phyloP scores from a whole-genome alignment of 164 flowering plant species.

The Aristolochia californica region DNA sequence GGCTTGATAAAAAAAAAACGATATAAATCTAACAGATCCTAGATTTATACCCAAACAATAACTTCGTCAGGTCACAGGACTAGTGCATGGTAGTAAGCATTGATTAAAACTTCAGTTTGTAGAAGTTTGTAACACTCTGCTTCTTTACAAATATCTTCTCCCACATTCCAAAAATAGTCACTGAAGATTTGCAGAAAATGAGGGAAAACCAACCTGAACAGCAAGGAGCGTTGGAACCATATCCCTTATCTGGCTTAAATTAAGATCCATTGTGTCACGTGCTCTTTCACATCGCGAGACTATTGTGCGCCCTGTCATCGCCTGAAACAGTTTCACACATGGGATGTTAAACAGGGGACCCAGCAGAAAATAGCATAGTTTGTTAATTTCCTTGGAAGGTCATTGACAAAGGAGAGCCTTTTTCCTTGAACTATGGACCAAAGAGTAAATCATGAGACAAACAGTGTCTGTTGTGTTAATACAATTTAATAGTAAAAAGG shows the following conservation, averaged over 20 bases:
- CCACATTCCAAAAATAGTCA: background rate
- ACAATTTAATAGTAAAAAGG: background rate
- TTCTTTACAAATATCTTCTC: too few relatives aligned
- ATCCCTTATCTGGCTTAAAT: constrained; percentile 45
- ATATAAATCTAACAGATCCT: too few relatives aligned
- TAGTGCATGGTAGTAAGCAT: too few relatives aligned
- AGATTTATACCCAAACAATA: too few relatives aligned
- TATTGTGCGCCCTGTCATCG: constrained; percentile 44
- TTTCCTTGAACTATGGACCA: too few relatives aligned
- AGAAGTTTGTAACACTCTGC: too few relatives aligned
- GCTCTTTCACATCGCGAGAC: constrained; percentile 43
- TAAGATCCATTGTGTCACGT: constrained; percentile 33
- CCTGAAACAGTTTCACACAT: constrained; percentile 32
- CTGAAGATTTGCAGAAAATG: background rate
- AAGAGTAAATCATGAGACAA: too few relatives aligned
- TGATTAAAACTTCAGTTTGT: too few relatives aligned
- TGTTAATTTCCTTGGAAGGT: background rate
- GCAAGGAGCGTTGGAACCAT: constrained; percentile 64
- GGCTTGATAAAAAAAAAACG: too few relatives aligned
- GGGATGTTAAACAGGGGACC: too few relatives aligned
- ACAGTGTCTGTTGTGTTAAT: background rate
- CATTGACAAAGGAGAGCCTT: background rate
- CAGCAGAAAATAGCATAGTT: background rate
- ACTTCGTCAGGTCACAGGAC: too few relatives aligned
- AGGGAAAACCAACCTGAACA: constrained; percentile 41